Conservation (phyloP, 2,329 filamentous ascomycete species). For the Scedosporium boydii region DNA sequence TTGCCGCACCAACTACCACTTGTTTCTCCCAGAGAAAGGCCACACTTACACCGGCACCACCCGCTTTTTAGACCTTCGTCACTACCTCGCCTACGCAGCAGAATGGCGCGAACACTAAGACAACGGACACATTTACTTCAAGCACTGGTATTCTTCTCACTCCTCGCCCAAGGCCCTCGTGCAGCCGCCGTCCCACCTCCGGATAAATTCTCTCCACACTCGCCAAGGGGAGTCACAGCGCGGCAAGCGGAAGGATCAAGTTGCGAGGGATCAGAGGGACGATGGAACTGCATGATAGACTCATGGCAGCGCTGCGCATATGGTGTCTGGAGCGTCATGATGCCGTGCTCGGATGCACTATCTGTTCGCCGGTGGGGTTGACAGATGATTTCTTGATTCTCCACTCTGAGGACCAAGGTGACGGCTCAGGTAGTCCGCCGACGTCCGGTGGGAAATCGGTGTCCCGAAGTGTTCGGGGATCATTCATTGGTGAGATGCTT, state of each 20-base stretch:
- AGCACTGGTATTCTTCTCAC: constrained; percentile 1
- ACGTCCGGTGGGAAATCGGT: not conserved
- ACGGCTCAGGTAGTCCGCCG: not conserved
- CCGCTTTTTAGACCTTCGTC: too few species aligned
- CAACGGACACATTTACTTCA: too few species aligned
- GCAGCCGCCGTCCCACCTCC: not conserved
- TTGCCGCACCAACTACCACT: too few species aligned
- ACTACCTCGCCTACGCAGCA: too few species aligned
- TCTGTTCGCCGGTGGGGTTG: constrained; percentile 33
- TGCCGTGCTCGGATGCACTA: constrained; percentile 32
- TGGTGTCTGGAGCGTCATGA: constrained; percentile 35
- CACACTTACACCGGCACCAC: too few species aligned
- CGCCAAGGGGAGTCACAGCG: constrained; percentile 18
- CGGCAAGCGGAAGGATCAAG: constrained; percentile 15
- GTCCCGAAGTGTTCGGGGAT: not conserved
- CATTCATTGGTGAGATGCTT: not conserved
- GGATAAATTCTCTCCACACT: constrained; percentile 8
- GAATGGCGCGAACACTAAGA: too few species aligned
- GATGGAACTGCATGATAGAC: constrained; percentile 43
- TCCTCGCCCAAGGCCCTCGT: not conserved
- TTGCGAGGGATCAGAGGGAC: constrained; percentile 33
- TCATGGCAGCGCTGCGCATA: constrained; percentile 41
- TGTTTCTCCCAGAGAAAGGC: too few species aligned
- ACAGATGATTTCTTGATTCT: constrained; percentile 29
- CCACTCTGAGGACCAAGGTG: constrained; percentile 7